Base-by-base conservation (phyloP, 139 green algal species). In the Auxenochlorella pyrenoidosa region DNA sequence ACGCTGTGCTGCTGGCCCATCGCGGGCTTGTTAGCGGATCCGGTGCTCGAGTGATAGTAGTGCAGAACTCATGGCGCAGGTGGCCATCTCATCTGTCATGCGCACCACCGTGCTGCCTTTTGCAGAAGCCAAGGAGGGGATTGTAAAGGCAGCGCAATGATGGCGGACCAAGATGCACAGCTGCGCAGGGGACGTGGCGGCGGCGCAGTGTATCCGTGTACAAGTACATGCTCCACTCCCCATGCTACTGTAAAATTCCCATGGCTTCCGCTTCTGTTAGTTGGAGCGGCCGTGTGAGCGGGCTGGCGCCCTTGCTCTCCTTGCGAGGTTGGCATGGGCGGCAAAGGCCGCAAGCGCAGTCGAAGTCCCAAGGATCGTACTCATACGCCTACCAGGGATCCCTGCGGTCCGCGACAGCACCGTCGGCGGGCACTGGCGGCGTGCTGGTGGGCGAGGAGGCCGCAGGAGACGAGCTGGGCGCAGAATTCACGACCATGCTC, bases 121-220 rank as follows among this genome's bases (percentile, higher is more conserved):
- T 58, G 80, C 91, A n/a, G 89, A 93, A 26, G 95, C 95, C 2
- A 88, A 94, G 40, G 91, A 96, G 77, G 75, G 86, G 19, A 96
- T 98, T 40, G 95, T 95, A 2, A 80, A 80, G 16, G 90, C 92
- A 18, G 94, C 92, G 0, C 44, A 65, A 30, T 91, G 87, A 90
- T 66, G 30, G 10, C 47, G 47, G 10, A 6, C 10, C 8, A 54
- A 54, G 8, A 54, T 54, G 47, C 47, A 54, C 10, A 10, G 47
- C 47, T 6, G 47, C 47, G 10, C 6, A 10, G 10, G 47, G 6
- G 47, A 54, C 47, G 47, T 10, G 47, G 47, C 47, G 47, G 47
- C 47, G 10, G 47, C n/a, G n/a, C n/a, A n/a, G n/a, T n/a, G n/a
- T n/a, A n/a, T n/a, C n/a, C n/a, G n/a, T n/a, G n/a, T n/a, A n/a